phyloP scores from a whole-genome alignment of 139 green algal species.

The Marvania coccoides region DNA sequence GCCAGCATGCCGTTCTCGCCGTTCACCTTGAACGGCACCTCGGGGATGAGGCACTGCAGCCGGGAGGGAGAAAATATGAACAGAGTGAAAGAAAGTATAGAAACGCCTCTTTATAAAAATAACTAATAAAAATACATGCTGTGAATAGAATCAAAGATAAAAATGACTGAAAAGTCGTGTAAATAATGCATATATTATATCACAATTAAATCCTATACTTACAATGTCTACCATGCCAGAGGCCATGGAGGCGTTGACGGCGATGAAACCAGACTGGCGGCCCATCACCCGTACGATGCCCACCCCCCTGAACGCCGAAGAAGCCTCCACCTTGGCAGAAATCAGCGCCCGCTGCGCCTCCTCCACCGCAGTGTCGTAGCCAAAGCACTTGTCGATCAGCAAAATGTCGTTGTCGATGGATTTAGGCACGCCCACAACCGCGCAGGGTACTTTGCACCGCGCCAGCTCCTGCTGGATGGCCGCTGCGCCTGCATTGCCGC shows the following conservation, averaged over 20 bases:
- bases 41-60: slow-evolving; percentile 79
- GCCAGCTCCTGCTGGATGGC: slow-evolving; percentile 63
- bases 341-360: slow-evolving; percentile 56
- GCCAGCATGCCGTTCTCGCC: slow-evolving; percentile 68
- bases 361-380: slow-evolving; percentile 82
- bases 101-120: too few species aligned
- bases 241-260: slow-evolving; percentile 69
- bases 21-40: slow-evolving; percentile 81
- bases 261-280: slow-evolving; percentile 76
- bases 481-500: slow-evolving; percentile 74
- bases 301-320: slow-evolving; percentile 52
- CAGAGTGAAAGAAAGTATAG: background rate
- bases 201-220: slow-evolving; percentile 1
- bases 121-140: too few species aligned
- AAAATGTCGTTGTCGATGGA: slow-evolving; percentile 98
- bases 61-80: background rate
- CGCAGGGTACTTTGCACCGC: slow-evolving; percentile 51
- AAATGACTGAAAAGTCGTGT: too few species aligned
- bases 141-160: too few species aligned
- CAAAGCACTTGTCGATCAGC: slow-evolving; percentile 73
- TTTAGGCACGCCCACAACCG: slow-evolving; percentile 89
- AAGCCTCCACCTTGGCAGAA: slow-evolving; percentile 64
- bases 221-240: slow-evolving; percentile 53
- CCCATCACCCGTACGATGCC: slow-evolving; percentile 89
- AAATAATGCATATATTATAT: too few species aligned